phyloP scores from a whole-genome alignment of 345 rosid species.

The Syzygium grande region DNA sequence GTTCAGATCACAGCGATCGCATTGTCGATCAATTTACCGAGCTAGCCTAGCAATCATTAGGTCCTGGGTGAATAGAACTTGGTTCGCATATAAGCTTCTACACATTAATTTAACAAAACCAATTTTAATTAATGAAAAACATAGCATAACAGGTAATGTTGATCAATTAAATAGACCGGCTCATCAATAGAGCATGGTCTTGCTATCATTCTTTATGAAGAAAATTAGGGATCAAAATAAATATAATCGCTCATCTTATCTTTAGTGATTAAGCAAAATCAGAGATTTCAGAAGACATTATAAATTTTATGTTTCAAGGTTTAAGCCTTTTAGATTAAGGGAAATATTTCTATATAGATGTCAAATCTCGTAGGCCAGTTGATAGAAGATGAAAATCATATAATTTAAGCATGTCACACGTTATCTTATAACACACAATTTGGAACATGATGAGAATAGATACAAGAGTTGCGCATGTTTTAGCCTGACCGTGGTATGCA shows the following conservation, averaged over 20 bases:
- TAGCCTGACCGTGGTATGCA: background rate
- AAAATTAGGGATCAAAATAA: background rate
- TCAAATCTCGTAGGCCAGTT: background rate
- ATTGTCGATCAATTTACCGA: background rate
- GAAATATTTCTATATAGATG: background rate
- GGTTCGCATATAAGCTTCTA: background rate
- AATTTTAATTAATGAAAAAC: background rate
- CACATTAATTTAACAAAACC: background rate
- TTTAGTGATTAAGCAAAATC: background rate
- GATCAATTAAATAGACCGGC: background rate
- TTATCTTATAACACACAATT: background rate
- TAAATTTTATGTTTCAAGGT: background rate
- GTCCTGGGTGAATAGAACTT: background rate
- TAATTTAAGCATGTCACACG: background rate
- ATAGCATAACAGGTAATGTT: background rate
- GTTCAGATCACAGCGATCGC: background rate
- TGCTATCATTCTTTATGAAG: background rate
- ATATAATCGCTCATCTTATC: background rate
- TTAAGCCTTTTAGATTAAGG: background rate
- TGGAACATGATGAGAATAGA: too few relatives aligned
- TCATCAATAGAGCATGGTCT: background rate
- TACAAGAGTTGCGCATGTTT: background rate
- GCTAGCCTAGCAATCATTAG: background rate
- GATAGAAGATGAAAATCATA: too few relatives aligned
- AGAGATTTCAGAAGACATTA: background rate